Evolutionary conservation across 139 green algal genomes (phyloP).

Genomic region (Coelastrella sp.): DNA sequence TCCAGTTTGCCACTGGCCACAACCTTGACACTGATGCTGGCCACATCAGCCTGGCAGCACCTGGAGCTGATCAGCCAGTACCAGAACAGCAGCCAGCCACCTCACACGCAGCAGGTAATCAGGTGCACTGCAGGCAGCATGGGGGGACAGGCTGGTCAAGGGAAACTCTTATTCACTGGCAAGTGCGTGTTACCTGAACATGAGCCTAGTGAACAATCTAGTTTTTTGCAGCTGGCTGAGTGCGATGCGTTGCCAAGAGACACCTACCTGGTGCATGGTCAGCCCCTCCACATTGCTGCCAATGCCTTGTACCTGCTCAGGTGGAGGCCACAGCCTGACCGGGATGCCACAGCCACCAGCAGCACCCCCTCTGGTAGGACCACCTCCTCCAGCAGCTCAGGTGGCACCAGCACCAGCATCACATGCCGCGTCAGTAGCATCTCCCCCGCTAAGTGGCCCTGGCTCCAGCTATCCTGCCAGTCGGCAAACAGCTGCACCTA

Average conservation of each 20-base stretch:
- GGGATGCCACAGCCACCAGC: neutral
- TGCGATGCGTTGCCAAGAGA: too few relatives aligned
- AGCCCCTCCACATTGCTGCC: too few relatives aligned
- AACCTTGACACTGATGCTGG: constrained; percentile 25
- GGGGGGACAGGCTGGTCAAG: too few relatives aligned
- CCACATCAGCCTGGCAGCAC: neutral
- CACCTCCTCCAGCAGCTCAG: neutral
- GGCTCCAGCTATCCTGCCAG: neutral
- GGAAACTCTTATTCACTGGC: too few relatives aligned
- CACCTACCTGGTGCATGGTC: too few relatives aligned
- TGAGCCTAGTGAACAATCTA: too few relatives aligned
- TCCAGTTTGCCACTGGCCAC: constrained; percentile 28
- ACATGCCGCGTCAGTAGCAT: neutral
- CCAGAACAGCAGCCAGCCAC: neutral
- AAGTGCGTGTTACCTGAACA: too few relatives aligned
- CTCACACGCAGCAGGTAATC: neutral
- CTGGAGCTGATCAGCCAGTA: neutral
- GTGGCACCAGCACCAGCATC: neutral
- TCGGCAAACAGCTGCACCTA: neutral
- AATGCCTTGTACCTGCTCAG: neutral
- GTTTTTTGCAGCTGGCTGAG: too few relatives aligned
- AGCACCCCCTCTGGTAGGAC: neutral
- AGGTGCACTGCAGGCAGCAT: neutral
- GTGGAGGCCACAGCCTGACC: neutral
- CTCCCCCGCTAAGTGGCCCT: neutral